Base-by-base conservation (phyloP, 805 yeast species). In the Kuraishia molischiana region DNA sequence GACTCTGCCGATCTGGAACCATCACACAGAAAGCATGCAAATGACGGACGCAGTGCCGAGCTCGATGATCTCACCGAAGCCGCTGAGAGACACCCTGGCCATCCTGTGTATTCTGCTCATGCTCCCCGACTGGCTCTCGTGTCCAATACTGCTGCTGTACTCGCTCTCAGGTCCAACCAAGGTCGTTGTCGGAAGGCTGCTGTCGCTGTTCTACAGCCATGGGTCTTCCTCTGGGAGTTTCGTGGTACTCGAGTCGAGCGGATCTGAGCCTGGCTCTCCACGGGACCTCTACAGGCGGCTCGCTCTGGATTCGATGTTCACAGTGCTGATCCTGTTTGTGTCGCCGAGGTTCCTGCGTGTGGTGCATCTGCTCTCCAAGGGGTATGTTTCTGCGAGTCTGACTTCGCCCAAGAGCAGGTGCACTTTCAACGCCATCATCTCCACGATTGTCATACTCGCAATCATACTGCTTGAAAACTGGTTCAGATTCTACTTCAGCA, bases 51-150 rank as follows among this genome's bases (percentile, higher is more conserved):
- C 26, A 5, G 14, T 28, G 13, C 50, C 55, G 3, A 34, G 44
- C 17, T 39, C 42, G 15, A 43, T 59, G 29, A 46, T 59, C 24
- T 49, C 52, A 14, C 52, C 56, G 28, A 50, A 54, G 15, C 45
- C 62, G 2, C 46, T 57, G 32, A 21, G 46, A n/a, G 64, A 59
- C 39, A 52, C 64, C 2, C 36, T 59, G 32, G 57, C 62, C 5
- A 39, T 59, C 11, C 46, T 59, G 29, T 46, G 51, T 22, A 39
- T 59, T n/a, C 48, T 59, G 30, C 31, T 47, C 24, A 51, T 52
- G 38, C 38, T 52, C 15, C 65, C 65, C 5, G 44, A 47, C 5
- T 44, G 46, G 48, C 17, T 41, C 20, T 32, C 36, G 8, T 39
- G 37, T 21, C n/a, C 37, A 15, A 32, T 44, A 6, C 26, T 44